Evolutionary conservation across 2,329 filamentous ascomycete genomes (phyloP).

Genomic region (Coleophoma cylindrospora): DNA sequence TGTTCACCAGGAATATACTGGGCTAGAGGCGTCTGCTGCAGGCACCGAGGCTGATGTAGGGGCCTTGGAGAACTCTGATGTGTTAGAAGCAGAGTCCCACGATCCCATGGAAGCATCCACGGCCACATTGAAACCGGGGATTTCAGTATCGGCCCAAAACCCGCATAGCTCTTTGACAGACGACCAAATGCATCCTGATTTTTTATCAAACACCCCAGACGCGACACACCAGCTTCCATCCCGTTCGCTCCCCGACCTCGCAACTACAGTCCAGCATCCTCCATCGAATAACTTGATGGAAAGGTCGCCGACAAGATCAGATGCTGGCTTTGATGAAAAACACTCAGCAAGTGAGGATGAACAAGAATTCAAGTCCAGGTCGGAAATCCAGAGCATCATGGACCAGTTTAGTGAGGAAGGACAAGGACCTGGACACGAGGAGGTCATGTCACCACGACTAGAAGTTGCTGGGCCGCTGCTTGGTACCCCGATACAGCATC

Average conservation of each 20-base stretch:
- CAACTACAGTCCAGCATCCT: constrained; percentile 5
- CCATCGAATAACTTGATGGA: constrained; percentile 32
- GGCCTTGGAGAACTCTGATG: background rate
- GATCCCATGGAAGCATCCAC: constrained; percentile 28
- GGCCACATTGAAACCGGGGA: constrained; percentile 25
- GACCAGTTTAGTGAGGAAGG: constrained; percentile 81
- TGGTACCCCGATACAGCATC: constrained; percentile 62
- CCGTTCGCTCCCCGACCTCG: no score
- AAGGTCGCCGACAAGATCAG: constrained; percentile 48
- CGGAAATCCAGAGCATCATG: constrained; percentile 97
- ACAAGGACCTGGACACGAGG: constrained; percentile 66
- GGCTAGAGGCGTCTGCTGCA: background rate
- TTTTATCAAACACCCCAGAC: constrained; percentile 38
- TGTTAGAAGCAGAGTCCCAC: constrained; percentile 1
- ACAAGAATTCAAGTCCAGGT: constrained; percentile 64
- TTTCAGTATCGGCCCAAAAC: constrained; percentile 3
- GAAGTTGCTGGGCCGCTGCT: constrained; percentile 79
- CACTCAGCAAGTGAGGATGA: constrained; percentile 55
- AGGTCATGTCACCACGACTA: constrained; percentile 87
- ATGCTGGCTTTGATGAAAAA: constrained; percentile 53
- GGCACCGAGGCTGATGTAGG: background rate
- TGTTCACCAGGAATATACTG: background rate
- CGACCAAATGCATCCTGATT: constrained; percentile 38
- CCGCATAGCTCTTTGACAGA: constrained; percentile 11
- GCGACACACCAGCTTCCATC: constrained; percentile 22